phyloP scores from a whole-genome alignment of 2,329 filamentous ascomycete genomes.

The Thelonectria olida region DNA sequence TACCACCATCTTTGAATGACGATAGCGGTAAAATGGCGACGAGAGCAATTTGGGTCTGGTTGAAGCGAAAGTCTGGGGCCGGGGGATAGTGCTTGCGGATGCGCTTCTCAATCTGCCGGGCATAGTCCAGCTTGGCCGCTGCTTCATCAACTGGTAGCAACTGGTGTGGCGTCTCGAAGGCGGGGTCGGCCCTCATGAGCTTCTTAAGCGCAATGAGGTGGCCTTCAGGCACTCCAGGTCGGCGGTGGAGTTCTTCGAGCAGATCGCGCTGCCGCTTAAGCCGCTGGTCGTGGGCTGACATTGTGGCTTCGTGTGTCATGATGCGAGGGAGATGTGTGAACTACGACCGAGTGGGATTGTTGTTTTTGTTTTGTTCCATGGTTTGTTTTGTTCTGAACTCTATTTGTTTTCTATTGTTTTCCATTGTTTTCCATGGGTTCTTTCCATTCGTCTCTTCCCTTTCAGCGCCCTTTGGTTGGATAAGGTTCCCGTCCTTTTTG shows the following conservation, averaged over 20 bases:
- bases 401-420: too few species aligned
- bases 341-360: too few species aligned
- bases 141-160: not conserved
- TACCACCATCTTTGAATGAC: not conserved
- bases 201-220: not conserved
- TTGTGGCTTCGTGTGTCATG: too few species aligned
- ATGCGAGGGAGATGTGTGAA: too few species aligned
- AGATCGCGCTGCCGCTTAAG: not conserved
- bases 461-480: too few species aligned
- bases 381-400: too few species aligned
- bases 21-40: not conserved
- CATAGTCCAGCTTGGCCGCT: not conserved
- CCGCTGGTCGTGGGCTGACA: not conserved
- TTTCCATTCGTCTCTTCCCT: too few species aligned
- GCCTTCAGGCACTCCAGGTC: not conserved
- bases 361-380: too few species aligned
- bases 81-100: not conserved
- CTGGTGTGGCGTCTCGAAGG: not conserved
- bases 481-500: too few species aligned
- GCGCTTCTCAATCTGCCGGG: not conserved
- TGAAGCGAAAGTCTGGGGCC: not conserved
- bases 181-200: not conserved
- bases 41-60: not conserved
- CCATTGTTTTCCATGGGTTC: too few species aligned
- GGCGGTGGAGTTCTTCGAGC: not conserved